Evolutionary conservation across 1,284 basidiomycete genomes (phyloP).

Genomic region (Leccinum huronense): DNA sequence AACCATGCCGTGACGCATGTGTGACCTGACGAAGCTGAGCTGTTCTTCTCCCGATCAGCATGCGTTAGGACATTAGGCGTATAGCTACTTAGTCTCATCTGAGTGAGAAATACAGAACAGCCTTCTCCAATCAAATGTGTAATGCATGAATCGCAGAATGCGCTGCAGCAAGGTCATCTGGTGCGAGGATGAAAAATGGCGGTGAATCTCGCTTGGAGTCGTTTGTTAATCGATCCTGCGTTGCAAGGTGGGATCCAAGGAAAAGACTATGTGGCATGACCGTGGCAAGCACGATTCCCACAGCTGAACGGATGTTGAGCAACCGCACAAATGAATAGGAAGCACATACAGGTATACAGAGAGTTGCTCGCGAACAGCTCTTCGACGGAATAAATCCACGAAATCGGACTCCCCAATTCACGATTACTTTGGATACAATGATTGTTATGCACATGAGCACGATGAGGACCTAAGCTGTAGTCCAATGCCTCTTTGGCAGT

Average conservation of each 20-base stretch:
- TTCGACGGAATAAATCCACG: slow-evolving; percentile 83
- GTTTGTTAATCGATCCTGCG: slow-evolving; percentile 64
- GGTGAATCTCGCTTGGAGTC: slow-evolving; percentile 15
- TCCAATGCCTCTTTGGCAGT: slow-evolving; percentile 92
- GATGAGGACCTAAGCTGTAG: slow-evolving; percentile 88
- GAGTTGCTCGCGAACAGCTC: slow-evolving; percentile 58
- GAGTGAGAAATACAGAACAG: slow-evolving; percentile 23
- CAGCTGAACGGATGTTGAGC: slow-evolving; percentile 48
- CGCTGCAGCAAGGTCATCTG: slow-evolving; percentile 12
- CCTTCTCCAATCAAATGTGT: slow-evolving; percentile 21
- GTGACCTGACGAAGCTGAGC: slow-evolving; percentile 67
- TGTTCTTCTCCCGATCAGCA: slow-evolving; percentile 61
- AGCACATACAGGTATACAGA: slow-evolving; percentile 71
- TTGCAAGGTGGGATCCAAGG: slow-evolving; percentile 83
- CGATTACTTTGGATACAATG: slow-evolving; percentile 71
- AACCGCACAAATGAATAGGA: background rate
- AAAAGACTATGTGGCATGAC: slow-evolving; percentile 93
- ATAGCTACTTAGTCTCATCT: slow-evolving; percentile 19
- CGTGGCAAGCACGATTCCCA: slow-evolving; percentile 81
- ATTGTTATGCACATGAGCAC: slow-evolving; percentile 83
- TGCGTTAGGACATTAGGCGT: slow-evolving; percentile 40
- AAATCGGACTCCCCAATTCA: slow-evolving; percentile 80
- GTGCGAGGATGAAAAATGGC: slow-evolving; percentile 2
- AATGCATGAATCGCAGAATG: slow-evolving; percentile 11
- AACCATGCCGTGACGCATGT: slow-evolving; percentile 75